A percentile compares a stretch with the other conserved stretches of the same genome.
These are phyloP conservation scores for Collybiopsis confluens DNA, from an alignment of 768 basidiomycete species.

Conservation along the genomic window DNA sequence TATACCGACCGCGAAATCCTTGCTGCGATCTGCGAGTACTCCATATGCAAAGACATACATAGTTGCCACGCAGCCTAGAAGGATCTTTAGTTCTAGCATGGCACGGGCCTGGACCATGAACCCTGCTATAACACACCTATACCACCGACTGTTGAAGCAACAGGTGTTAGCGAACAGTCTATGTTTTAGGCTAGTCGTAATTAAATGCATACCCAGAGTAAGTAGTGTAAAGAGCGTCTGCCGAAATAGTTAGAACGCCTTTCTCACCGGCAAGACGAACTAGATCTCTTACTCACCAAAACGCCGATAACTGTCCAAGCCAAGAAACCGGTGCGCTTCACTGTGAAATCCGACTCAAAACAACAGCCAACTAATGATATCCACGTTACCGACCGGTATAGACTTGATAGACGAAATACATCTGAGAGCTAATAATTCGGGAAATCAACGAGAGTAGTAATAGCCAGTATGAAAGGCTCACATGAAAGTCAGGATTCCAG, in stretches of 20 bases:
- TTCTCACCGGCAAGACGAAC: background rate
- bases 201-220: conserved; percentile 23
- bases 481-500: conserved; percentile 40
- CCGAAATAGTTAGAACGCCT: background rate
- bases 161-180: background rate
- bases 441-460: background rate
- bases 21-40: conserved; percentile 26
- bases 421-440: conserved; percentile 31
- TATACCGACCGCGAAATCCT: conserved; percentile 26
- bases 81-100: background rate
- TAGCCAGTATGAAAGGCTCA: conserved; percentile 13
- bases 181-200: background rate
- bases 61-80: conserved; percentile 25
- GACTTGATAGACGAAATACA: conserved; percentile 40
- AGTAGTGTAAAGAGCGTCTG: conserved; percentile 23
- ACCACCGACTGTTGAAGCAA: conserved; percentile 19
- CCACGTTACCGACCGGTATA: conserved; percentile 23
- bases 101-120: background rate
- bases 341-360: conserved; percentile 11
- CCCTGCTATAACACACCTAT: conserved; percentile 22
- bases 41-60: conserved; percentile 31
- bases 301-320: background rate
- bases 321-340: conserved; percentile 18
- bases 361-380: background rate
- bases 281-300: background rate